Conservation (phyloP, 129 eudicot genomes). For the Pseudognaphalium luteoalbum region DNA sequence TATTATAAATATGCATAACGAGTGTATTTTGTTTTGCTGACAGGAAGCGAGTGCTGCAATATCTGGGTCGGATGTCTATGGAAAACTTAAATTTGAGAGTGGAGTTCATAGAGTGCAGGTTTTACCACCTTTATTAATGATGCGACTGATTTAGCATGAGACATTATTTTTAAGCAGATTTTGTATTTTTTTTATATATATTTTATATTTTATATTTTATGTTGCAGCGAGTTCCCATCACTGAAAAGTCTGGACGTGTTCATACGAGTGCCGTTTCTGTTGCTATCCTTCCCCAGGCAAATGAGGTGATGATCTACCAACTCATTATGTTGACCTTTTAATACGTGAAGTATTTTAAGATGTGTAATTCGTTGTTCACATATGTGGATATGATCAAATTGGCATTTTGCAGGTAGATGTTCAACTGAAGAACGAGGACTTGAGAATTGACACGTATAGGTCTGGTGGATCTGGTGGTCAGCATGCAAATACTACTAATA, state of each 20-base stretch:
- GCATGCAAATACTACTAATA: constrained; percentile 93
- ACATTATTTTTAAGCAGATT: not conserved
- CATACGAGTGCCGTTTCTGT: constrained; percentile 98
- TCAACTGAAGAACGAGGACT: constrained; percentile 76
- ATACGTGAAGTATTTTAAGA: not conserved
- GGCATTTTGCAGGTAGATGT: constrained; percentile 78
- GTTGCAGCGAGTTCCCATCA: constrained; percentile 91
- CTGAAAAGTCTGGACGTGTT: constrained; percentile 91
- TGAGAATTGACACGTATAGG: constrained; percentile 87
- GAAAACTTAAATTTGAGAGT: constrained; percentile 97
- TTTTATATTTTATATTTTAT: not conserved
- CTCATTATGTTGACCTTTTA: not conserved
- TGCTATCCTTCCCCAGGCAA: constrained; percentile 97
- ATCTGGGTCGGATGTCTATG: constrained; percentile 87
- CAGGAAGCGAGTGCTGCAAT: constrained; percentile 98
- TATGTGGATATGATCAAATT: not conserved
- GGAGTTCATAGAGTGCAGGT: constrained; percentile 99
- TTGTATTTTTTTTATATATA: too few relatives aligned
- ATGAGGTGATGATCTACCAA: constrained; percentile 52
- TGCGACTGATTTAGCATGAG: not conserved
- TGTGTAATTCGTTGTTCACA: not conserved
- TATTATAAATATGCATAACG: constrained; percentile 7
- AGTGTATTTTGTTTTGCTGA: constrained; percentile 8
- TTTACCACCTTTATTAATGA: not conserved
- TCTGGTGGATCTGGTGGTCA: constrained; percentile 99